Evolutionary conservation across 2,329 filamentous ascomycete species (phyloP), one percentile per base, ranked within the genome.

Genomic region (Fusarium pilosicola): DNA sequence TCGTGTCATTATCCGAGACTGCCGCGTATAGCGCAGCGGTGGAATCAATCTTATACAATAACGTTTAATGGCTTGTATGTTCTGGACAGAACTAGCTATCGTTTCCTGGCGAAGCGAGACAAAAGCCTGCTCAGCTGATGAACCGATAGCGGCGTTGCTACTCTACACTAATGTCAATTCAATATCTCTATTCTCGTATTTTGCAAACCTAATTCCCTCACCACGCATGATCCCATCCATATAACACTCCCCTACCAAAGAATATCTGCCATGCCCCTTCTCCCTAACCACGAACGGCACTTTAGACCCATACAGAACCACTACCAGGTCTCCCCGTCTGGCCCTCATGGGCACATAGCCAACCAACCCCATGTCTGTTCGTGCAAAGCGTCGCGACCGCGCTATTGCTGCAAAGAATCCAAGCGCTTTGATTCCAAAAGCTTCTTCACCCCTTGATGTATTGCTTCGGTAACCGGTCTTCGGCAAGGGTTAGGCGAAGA

Each of bases 221-320:
- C 58, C 58, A 28, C 3, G 28, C 51, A 62, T 62, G 1, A 62
- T 57, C 5, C 59, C 51, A 39, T 62, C 39, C 17, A 62, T 62
- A 7, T 39, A 62, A 4, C 59, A 62, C 26, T 62, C 59, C 14
- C 59, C 59, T 14, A 62, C 10, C 17, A 62, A 24, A 1, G 20
- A 6, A 38, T 39, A 62, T 2, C 11, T 57, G 6, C 41, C 59
- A 32, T 30, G 3, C 0, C 9, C 32, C 6, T 39, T 7, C 32
- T 34, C 30, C 6, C 60, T 57, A 1, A 62, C 24, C 26, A 62
- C 60, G 11, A 62, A 58, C 0, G 60, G 60, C 1, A 62, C 52
- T 7, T 48, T 45, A 2, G 51, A 28, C 1, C 60, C 60, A 20
- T 57, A 46, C 2, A 62, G 13, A 15, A 62, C 1, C 11, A 42